These are phyloP conservation scores for Fusarium fracticaudum DNA, from an alignment of 2,329 filamentous ascomycete genomes.

Conservation along the genomic window DNA sequence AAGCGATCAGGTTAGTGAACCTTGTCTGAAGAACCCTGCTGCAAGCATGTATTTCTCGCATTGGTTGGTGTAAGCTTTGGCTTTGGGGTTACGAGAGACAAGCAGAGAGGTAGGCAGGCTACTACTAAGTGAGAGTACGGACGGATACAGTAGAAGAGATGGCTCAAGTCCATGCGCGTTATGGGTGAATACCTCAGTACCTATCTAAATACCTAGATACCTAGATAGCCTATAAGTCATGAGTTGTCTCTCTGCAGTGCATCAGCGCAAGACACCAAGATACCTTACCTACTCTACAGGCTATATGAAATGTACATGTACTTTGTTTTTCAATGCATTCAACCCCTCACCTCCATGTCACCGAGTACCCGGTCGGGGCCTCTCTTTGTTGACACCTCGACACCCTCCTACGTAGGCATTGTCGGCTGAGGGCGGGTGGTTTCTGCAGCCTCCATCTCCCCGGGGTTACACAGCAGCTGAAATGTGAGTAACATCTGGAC, in stretches of 20 bases:
- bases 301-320: neutral
- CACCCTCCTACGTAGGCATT: neutral
- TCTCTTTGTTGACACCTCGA: neutral
- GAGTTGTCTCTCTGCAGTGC: neutral
- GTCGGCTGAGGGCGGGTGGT: constrained; percentile 30
- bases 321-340: neutral
- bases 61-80: neutral
- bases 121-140: neutral
- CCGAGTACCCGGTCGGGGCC: constrained; percentile 23
- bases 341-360: constrained; percentile 23
- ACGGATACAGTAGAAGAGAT: constrained; percentile 1
- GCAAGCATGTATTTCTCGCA: constrained; percentile 15
- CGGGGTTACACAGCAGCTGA: constrained; percentile 12
- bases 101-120: neutral
- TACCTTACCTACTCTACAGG: neutral
- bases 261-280: neutral
- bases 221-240: neutral
- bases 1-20: neutral
- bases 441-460: constrained; percentile 31
- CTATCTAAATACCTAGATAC: no score
- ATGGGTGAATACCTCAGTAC: no score
- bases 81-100: neutral
- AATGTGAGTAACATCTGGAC: neutral
- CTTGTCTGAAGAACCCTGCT: neutral
- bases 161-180: constrained; percentile 9